Evolutionary conservation across 2,329 filamentous ascomycete species (phyloP), one percentile per base, ranked within the genome.

Genomic region (Scleromitrula shiraiana): DNA sequence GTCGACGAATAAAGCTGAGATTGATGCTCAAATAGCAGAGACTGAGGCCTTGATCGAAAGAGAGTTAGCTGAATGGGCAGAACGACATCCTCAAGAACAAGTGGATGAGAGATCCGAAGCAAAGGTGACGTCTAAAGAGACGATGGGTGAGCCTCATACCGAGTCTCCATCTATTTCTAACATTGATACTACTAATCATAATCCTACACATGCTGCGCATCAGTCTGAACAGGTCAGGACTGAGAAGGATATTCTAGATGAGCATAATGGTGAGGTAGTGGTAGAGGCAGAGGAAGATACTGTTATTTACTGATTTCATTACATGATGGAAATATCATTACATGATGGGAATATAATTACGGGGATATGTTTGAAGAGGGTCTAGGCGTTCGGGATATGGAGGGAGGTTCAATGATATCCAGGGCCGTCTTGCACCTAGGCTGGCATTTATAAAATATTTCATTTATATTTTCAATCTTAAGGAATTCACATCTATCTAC

Each of bases 281-380:
- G 81, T 93, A 46, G 85, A 88, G 65, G 86, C 84, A 46, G 87
- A 88, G 51, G 89, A 96, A 69, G 89, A 95, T 61, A 89, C 84
- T 58, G 88, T 95, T 45, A 91, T 95, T 51, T 95, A 95, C 70
- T 95, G 70, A 76, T 47, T 46, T 33, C 23, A 39, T 10, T 40
- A 17, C 12, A 23, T 46, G 26, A 17, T 37, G n/a, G n/a, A n/a
- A n/a, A n/a, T n/a, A n/a, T n/a, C n/a, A n/a, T n/a, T n/a, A n/a
- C n/a, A n/a, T n/a, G n/a, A n/a, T 43, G 22, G 20, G 41, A 30
- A 19, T 30, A 29, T 41, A 17, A 17, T 35, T 22, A 19, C 9
- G 12, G 7, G 19, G 8, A 32, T 30, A 42, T 19, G 15, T 15
- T 43, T 22, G 22, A 9, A 43, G 17, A 30, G 41, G 23, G 30